These are phyloP conservation scores for Botrytis porri DNA, from an alignment of 2,329 filamentous ascomycete genomes.

Conservation along the genomic window DNA sequence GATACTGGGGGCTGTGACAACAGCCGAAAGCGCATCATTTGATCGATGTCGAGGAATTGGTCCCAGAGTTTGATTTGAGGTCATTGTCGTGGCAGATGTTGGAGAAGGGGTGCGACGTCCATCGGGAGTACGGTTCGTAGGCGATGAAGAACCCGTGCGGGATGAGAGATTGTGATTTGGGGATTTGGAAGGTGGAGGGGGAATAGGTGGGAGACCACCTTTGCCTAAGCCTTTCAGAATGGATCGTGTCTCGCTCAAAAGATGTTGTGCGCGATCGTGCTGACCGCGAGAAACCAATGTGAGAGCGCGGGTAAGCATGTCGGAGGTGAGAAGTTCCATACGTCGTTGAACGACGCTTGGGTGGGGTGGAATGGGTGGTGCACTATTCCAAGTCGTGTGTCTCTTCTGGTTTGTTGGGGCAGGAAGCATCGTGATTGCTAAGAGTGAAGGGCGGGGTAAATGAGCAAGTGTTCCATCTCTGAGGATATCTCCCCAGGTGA, in stretches of 20 bases:
- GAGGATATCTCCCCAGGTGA: slow-evolving; percentile 89
- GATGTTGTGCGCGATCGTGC: slow-evolving; percentile 88
- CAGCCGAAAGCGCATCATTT: slow-evolving; percentile 43
- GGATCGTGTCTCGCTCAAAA: slow-evolving; percentile 87
- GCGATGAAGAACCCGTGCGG: slow-evolving; percentile 28
- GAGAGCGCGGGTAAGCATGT: slow-evolving; percentile 92
- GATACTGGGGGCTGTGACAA: slow-evolving; percentile 67
- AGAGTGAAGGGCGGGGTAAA: slow-evolving; percentile 80
- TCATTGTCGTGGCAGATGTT: slow-evolving; percentile 40
- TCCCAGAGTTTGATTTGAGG: slow-evolving; percentile 37
- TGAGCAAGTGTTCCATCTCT: slow-evolving; percentile 84
- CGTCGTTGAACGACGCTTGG: slow-evolving; percentile 91
- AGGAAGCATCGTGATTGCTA: slow-evolving; percentile 95
- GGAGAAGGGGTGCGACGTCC: slow-evolving; percentile 44
- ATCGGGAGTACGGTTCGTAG: slow-evolving; percentile 35
- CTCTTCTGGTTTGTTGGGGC: slow-evolving; percentile 55
- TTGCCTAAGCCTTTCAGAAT: slow-evolving; percentile 96
- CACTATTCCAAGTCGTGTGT: slow-evolving; percentile 60
- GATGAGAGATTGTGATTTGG: slow-evolving; percentile 18
- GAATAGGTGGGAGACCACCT: slow-evolving; percentile 86
- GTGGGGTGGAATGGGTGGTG: slow-evolving; percentile 88
- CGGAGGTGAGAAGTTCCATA: slow-evolving; percentile 96
- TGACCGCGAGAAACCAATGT: slow-evolving; percentile 88
- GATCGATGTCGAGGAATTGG: slow-evolving; percentile 51
- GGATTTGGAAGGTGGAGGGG: slow-evolving; percentile 51